These are phyloP conservation scores for Termitomyces sp. DNA, from an alignment of 768 basidiomycete genomes.

Conservation along the genomic window DNA sequence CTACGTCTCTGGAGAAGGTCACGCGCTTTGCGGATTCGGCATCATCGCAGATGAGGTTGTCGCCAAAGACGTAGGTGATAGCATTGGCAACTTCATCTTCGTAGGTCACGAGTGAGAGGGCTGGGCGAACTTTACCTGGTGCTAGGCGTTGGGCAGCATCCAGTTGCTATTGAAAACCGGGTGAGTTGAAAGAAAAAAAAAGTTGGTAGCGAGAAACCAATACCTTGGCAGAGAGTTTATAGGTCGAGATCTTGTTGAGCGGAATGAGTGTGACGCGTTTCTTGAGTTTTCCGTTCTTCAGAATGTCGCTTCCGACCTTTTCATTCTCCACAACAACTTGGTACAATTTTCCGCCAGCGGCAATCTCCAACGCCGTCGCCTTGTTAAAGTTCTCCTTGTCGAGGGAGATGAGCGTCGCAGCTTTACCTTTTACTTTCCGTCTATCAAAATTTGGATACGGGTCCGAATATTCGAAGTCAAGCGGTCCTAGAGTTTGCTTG, in stretches of 20 bases:
- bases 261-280: conserved; percentile 93
- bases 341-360: conserved; percentile 84
- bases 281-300: conserved; percentile 68
- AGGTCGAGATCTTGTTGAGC: conserved; percentile 81
- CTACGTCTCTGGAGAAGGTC: conserved; percentile 68
- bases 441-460: conserved; percentile 82
- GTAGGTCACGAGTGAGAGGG: conserved; percentile 86
- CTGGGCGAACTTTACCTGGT: conserved; percentile 75
- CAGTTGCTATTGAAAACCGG: conserved; percentile 53
- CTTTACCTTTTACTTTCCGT: conserved; percentile 82
- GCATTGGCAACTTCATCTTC: conserved; percentile 77
- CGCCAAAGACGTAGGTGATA: conserved; percentile 90
- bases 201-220: conserved; percentile 13
- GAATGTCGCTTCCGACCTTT: conserved; percentile 75
- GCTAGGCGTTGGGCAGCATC: conserved; percentile 65
- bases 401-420: conserved; percentile 83
- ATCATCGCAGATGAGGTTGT: conserved; percentile 88
- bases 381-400: conserved; percentile 64
- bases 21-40: conserved; percentile 81
- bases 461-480: conserved; percentile 80
- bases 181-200: not conserved
- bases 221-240: conserved; percentile 39
- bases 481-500: conserved; percentile 55
- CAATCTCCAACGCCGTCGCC: conserved; percentile 88
- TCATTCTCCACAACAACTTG: conserved; percentile 95